Percentiles rank a stretch among this genome's conserved stretches.
These are phyloP conservation scores for Deinandra increscens DNA, from an alignment of 129 eudicot species.

Conservation along the genomic window DNA sequence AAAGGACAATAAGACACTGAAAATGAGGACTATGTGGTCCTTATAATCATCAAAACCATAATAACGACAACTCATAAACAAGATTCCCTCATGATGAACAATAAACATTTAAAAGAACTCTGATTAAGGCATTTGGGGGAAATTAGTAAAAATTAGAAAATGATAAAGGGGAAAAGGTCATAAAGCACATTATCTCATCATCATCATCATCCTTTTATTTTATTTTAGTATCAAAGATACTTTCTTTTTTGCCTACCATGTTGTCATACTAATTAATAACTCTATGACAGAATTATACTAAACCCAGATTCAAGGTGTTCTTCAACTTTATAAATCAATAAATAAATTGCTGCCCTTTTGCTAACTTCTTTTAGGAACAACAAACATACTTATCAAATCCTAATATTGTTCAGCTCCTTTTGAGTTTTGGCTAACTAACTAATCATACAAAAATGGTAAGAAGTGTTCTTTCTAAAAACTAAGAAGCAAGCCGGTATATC, in stretches of 20 bases:
- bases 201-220: slow-evolving; percentile 20
- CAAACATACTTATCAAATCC: no score
- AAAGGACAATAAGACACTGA: slow-evolving; percentile 27
- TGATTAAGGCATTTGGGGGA: slow-evolving; percentile 27
- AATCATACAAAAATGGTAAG: no score
- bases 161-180: slow-evolving; percentile 22
- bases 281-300: neutral
- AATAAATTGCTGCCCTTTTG: neutral
- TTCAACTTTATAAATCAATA: slow-evolving; percentile 16
- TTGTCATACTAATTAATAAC: neutral
- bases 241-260: slow-evolving; percentile 28
- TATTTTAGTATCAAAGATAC: neutral
- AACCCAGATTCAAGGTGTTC: slow-evolving; percentile 22
- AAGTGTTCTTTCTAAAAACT: no score
- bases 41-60: slow-evolving; percentile 12
- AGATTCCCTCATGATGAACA: slow-evolving; percentile 23
- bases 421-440: neutral
- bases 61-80: slow-evolving; percentile 20
- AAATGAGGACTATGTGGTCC: slow-evolving; percentile 32
- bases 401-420: neutral
- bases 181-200: slow-evolving; percentile 36
- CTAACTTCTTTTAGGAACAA: no score
- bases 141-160: slow-evolving; percentile 7
- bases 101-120: no score
- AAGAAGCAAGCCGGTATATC: no score